These are phyloP conservation scores for Ganoderma lucidum DNA, from an alignment of 1,284 basidiomycete genomes.

Conservation along the genomic window DNA sequence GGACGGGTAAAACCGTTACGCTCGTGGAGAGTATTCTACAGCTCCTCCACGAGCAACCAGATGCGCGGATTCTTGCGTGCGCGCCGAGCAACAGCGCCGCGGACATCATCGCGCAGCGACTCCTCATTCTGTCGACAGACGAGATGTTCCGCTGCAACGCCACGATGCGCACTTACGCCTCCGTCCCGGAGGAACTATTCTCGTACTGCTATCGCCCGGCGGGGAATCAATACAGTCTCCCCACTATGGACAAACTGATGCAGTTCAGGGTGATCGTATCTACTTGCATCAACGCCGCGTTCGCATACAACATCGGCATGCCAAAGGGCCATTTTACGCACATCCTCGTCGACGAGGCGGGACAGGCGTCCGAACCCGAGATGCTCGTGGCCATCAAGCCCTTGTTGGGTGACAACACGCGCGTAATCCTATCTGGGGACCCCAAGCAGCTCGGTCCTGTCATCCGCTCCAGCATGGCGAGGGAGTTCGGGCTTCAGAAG, in stretches of 20 bases:
- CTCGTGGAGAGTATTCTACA: conserved; percentile 74
- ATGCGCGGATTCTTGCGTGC: conserved; percentile 64
- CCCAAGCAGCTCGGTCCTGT: conserved; percentile 66
- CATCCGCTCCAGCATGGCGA: conserved; percentile 55
- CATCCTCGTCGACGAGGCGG: conserved; percentile 73
- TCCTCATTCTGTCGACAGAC: conserved; percentile 47
- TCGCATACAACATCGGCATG: conserved; percentile 63
- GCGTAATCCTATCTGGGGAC: conserved; percentile 64
- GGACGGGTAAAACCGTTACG: conserved; percentile 76
- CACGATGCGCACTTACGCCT: conserved; percentile 56
- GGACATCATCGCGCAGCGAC: conserved; percentile 64
- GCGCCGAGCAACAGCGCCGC: conserved; percentile 72
- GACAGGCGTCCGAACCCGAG: conserved; percentile 68
- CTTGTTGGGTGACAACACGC: conserved; percentile 49
- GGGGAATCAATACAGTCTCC: conserved; percentile 57
- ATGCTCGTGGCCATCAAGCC: conserved; percentile 61
- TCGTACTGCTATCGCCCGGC: conserved; percentile 48
- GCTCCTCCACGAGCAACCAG: conserved; percentile 51
- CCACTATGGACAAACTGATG: conserved; percentile 49
- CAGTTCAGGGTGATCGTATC: conserved; percentile 63
- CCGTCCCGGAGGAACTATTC: conserved; percentile 53
- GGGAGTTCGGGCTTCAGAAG: conserved; percentile 51
- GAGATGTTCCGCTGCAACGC: conserved; percentile 72
- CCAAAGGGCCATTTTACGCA: conserved; percentile 64
- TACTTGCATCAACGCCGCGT: conserved; percentile 67